phyloP scores from a whole-genome alignment of 164 flowering plant genomes.

The Piper longum region DNA sequence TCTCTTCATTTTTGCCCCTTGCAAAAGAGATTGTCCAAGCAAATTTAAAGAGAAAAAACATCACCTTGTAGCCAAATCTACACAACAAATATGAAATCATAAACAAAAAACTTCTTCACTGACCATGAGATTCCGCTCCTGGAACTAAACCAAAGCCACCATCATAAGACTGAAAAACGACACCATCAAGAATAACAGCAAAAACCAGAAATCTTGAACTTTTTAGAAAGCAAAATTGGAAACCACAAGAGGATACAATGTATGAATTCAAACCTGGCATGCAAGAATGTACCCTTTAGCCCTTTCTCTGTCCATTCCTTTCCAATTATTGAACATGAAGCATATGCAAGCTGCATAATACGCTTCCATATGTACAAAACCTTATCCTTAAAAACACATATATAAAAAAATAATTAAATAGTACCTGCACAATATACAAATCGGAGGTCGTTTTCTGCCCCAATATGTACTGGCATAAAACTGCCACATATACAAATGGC shows the following conservation, averaged over 20 bases:
- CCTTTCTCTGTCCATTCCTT: constrained; percentile 77
- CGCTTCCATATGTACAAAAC: neutral
- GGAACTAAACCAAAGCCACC: constrained; percentile 95
- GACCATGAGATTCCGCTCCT: constrained; percentile 97
- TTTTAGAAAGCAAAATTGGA: too few species aligned
- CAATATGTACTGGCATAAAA: constrained; percentile 70
- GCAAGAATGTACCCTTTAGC: constrained; percentile 60
- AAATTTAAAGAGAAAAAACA: too few species aligned
- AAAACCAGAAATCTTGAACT: too few species aligned
- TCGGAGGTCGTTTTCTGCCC: constrained; percentile 87
- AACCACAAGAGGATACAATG: neutral
- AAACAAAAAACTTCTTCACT: constrained; percentile 14
- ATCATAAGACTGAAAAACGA: constrained; percentile 71
- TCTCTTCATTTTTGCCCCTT: too few species aligned
- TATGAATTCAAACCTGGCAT: constrained; percentile 53
- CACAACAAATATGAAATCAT: neutral
- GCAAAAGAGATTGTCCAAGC: too few species aligned
- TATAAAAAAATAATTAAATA: neutral
- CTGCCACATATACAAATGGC: constrained; percentile 24
- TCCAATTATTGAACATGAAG: constrained; percentile 70
- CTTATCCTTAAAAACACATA: neutral
- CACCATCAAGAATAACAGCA: neutral
- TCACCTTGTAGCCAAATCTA: too few species aligned
- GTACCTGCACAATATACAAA: constrained; percentile 92
- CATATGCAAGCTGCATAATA: constrained; percentile 69